phyloP scores from a whole-genome alignment of 225 moss, liverwort and hornwort genomes.

The Straminergon stramineum region DNA sequence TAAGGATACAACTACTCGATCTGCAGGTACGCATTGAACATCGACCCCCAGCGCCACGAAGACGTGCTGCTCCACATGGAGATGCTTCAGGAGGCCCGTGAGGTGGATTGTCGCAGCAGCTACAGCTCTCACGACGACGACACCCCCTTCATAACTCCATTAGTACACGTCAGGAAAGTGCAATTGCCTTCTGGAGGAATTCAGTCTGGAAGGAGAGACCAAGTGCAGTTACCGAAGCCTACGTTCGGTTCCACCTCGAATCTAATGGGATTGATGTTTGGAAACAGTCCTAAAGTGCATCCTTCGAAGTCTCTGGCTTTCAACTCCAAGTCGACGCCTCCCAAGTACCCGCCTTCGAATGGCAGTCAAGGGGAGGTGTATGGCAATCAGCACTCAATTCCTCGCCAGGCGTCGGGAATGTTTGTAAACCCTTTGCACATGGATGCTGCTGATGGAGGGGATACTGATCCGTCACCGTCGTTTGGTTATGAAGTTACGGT shows the following conservation, averaged over 20 bases:
- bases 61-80: slow-evolving; percentile 86
- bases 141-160: slow-evolving; percentile 25
- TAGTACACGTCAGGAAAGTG: slow-evolving; percentile 75
- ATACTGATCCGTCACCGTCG: neutral
- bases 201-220: neutral
- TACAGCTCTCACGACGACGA: neutral
- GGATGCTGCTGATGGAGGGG: slow-evolving; percentile 33
- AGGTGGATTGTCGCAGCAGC: slow-evolving; percentile 21
- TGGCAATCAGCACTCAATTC: slow-evolving; percentile 6
- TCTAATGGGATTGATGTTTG: slow-evolving; percentile 43
- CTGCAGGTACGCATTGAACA: slow-evolving; percentile 76
- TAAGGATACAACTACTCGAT: neutral
- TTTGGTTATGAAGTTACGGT: slow-evolving; percentile 72
- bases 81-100: slow-evolving; percentile 63
- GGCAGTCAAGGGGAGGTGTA: neutral
- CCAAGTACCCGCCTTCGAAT: neutral
- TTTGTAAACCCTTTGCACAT: slow-evolving; percentile 60
- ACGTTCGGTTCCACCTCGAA: slow-evolving; percentile 81
- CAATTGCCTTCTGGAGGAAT: slow-evolving; percentile 23
- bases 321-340: slow-evolving; percentile 26
- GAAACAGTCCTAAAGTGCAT: slow-evolving; percentile 61
- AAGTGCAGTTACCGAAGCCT: slow-evolving; percentile 37
- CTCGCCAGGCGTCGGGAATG: slow-evolving; percentile 30
- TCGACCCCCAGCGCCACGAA: slow-evolving; percentile 76
- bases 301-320: slow-evolving; percentile 12